Evolutionary conservation across 129 eudicot species (phyloP), one percentile per base, ranked within the genome.

Genomic region (Smallanthus sonchifolius): DNA sequence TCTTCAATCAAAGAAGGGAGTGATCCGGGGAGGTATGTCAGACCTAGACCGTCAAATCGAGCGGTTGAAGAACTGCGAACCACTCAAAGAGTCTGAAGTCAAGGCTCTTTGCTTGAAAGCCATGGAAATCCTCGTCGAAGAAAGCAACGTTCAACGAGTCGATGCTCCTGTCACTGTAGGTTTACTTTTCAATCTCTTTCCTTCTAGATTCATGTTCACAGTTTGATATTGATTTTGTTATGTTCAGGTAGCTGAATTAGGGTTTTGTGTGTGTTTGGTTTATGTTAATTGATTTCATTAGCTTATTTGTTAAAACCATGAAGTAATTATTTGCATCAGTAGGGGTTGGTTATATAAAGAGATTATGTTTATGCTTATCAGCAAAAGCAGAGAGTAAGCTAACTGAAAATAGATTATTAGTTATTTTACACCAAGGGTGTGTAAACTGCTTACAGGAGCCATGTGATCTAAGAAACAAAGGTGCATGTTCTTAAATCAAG

Each of bases 1-100:
- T 17, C 38, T 51, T 44, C 43, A 70, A 59, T 6, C 13, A 14
- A 56, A 34, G 35, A 14, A 51, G 32, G 48, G 28, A 43, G 74
- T 5, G 82, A 0, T 38, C 3, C 56, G 24, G 65, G 14, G 84
- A 10, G 62, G 70, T 79, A 87, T 87, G 99, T 94, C 96, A n/a
- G 99, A 94, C 93, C 91, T 94, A 80, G 99, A 94, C 84, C 80
- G 93, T 77, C 99, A 94, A 88, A 94, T 91, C 63, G 96, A 91
- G 87, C 99, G 88, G 86, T 77, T 94, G 34, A 94, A 86, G 85
- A 85, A 89, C 76, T 94, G 99, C 79, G 99, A 94, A 74, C 91
- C 99, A 17, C 83, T 94, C 16, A 88, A 88, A 69, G 99, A 94
- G 75, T 88, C 93, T 0, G 89, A 94, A 81, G 97, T 94, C 10